These are phyloP conservation scores for Guillardia theta DNA, from an alignment of 78 protist genomes.

Conservation along the genomic window DNA sequence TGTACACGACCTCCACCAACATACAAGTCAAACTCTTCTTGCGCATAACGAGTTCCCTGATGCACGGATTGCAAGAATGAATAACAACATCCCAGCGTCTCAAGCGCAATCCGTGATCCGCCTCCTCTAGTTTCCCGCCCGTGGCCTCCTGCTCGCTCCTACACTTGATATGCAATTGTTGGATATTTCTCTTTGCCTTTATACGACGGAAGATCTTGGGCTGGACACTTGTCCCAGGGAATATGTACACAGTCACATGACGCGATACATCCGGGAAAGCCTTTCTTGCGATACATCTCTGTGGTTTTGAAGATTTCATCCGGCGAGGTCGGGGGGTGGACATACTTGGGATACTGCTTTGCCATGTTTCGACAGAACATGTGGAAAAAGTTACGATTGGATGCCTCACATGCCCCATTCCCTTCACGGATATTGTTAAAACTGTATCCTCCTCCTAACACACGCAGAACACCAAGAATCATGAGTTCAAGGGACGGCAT, in stretches of 20 bases:
- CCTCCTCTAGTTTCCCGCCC: not conserved
- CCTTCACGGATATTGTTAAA: not conserved
- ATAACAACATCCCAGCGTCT: not conserved
- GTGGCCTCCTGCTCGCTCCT: not conserved
- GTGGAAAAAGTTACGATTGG: not conserved
- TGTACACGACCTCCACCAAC: not conserved
- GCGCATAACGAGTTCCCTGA: not conserved
- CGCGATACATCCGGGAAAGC: not conserved
- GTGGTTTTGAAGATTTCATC: not conserved
- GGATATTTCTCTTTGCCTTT: not conserved
- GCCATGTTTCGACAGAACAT: not conserved
- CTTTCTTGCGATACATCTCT: not conserved
- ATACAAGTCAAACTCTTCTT: not conserved
- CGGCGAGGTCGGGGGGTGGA: not conserved
- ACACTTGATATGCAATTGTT: not conserved
- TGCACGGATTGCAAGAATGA: not conserved
- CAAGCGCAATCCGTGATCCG: not conserved
- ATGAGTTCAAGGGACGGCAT: not conserved
- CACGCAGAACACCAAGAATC: not conserved
- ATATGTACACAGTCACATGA: not conserved
- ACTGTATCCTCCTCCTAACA: not conserved
- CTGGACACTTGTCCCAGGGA: not conserved
- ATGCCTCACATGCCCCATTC: not conserved
- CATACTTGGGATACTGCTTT: not conserved
- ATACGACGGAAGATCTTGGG: not conserved